Evolutionary conservation across 2,329 filamentous ascomycete species (phyloP), one percentile per base, ranked within the genome.

Genomic region (Neonectria sp.): DNA sequence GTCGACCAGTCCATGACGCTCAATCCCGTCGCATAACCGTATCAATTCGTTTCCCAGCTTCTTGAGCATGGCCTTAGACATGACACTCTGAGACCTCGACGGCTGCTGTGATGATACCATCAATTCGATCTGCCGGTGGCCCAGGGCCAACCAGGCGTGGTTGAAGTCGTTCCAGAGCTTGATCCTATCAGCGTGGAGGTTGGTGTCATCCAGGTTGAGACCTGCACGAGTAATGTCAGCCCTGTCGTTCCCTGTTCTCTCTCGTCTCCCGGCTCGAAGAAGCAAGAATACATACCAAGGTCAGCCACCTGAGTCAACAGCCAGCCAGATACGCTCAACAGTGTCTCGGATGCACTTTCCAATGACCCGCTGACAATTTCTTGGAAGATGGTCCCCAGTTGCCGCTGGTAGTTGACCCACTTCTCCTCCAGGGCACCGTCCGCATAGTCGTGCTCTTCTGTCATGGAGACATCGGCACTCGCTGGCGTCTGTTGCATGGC

Each of bases 141-240:
- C 89, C 7, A 96, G 84, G 5, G 91, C 89, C 43, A 98, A 87
- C 95, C 95, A 98, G 66, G 93, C 95, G 65, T 94, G 88, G 80
- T 99, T 98, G 83, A 98, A 97, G 73, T 98, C 93, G 75, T 93
- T 91, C 96, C 96, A 99, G 7, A 98, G 84, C 77, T 92, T 91
- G 71, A 97, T 88, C 62, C 95, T 91, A 73, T 96, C 92, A 63
- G 87, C 83, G 77, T 96, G 91, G 63, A 94, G 87, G 60, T 86
- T 86, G 77, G 93, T 90, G 79, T 97, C 92, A 83, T 98, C 95
- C 76, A 92, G 90, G 72, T 93, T 91, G 75, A 98, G 90, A 65
- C 94, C 95, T 97, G 82, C 25, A 21, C 37, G 25, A n/a, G 15
- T 12, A 46, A 25, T 71, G 68, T 79, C 69, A 72, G 65, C 59